phyloP scores from a whole-genome alignment of 2,329 filamentous ascomycete genomes.

The Fonsecaea erecta region DNA sequence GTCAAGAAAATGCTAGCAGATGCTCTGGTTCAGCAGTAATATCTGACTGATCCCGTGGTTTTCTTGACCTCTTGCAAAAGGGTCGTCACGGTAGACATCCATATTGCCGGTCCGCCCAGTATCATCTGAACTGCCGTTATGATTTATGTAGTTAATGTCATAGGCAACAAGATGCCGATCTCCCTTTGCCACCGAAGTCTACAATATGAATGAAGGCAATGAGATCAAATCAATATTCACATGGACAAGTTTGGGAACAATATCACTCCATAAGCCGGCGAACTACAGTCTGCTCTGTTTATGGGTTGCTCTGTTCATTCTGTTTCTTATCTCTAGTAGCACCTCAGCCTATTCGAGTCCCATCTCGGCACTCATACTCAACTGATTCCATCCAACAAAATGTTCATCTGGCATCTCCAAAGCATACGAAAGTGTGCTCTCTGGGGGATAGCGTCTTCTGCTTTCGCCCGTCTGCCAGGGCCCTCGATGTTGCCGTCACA shows the following conservation, averaged over 20 bases:
- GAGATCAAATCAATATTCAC: neutral
- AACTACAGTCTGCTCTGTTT: neutral
- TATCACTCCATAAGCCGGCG: neutral
- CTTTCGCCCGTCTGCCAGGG: neutral
- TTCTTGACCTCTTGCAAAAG: neutral
- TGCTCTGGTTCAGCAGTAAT: neutral
- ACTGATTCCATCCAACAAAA: neutral
- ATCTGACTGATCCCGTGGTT: neutral
- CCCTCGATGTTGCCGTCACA: neutral
- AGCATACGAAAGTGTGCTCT: neutral
- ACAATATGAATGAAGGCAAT: neutral
- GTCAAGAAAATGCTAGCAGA: neutral
- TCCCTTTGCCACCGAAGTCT: neutral
- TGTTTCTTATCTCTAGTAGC: neutral
- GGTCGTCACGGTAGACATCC: neutral
- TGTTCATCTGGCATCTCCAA: neutral
- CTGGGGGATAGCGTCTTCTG: neutral
- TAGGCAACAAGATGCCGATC: neutral
- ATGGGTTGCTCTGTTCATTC: neutral
- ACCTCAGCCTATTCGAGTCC: neutral
- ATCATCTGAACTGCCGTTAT: neutral
- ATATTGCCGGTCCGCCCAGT: neutral
- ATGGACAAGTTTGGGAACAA: neutral
- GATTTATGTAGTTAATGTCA: neutral
- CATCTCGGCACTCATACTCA: neutral